A percentile compares a stretch with the other conserved stretches of the same genome.
Conservation (phyloP, 2,329 filamentous ascomycete species). For the Aspergillus melleus region DNA sequence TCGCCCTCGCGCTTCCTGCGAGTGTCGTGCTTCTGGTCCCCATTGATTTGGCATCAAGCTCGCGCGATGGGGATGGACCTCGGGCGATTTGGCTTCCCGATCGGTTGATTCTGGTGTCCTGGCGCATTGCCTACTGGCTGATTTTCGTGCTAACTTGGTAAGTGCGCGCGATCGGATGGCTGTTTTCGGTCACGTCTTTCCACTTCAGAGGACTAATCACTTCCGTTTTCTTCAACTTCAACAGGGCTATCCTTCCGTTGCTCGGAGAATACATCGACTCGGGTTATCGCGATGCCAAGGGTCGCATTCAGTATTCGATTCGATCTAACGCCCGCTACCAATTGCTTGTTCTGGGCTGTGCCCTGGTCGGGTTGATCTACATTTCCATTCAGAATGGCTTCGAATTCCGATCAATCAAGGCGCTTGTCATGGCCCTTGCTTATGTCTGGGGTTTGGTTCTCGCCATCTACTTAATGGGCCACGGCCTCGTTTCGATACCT, state of each 20-base stretch:
- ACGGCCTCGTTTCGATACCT: slow-evolving; percentile 89
- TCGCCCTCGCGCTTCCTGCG: slow-evolving; percentile 89
- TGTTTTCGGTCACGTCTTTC: neutral
- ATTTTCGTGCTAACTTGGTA: slow-evolving; percentile 95
- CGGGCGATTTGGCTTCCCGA: slow-evolving; percentile 86
- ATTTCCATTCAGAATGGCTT: slow-evolving; percentile 77
- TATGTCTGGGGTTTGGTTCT: slow-evolving; percentile 92
- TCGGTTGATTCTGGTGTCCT: slow-evolving; percentile 76
- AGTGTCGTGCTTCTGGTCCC: slow-evolving; percentile 90
- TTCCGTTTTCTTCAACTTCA: neutral
- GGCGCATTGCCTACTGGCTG: slow-evolving; percentile 96
- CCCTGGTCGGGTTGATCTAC: slow-evolving; percentile 74
- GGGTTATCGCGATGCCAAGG: slow-evolving; percentile 83
- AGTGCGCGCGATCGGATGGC: slow-evolving; percentile 20
- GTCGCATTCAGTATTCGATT: slow-evolving; percentile 79
- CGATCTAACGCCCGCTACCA: slow-evolving; percentile 88
- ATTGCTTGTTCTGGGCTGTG: slow-evolving; percentile 71
- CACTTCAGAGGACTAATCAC: neutral
- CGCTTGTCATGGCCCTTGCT: slow-evolving; percentile 84
- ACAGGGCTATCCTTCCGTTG: slow-evolving; percentile 83
- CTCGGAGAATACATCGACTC: slow-evolving; percentile 94
- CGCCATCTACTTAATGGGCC: slow-evolving; percentile 96
- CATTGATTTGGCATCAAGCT: slow-evolving; percentile 89
- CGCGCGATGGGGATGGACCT: slow-evolving; percentile 68
- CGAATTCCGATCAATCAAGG: slow-evolving; percentile 72